phyloP scores from a whole-genome alignment of 108 stramenopile genomes.

The Nannochloropsis oceanica region DNA sequence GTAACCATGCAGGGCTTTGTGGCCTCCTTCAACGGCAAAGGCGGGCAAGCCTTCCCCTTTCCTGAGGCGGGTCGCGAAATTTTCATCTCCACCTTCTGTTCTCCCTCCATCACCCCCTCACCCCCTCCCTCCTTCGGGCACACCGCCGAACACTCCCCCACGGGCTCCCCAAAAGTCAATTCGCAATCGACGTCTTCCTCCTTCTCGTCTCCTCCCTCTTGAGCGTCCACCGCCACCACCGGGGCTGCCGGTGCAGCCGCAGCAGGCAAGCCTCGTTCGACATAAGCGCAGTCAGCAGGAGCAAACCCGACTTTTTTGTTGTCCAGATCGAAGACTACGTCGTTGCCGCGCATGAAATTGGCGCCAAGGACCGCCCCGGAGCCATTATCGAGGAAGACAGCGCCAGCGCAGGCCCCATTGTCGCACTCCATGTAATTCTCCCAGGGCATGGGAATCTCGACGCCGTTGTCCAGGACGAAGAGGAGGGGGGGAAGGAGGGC shows the following conservation, averaged over 20 bases:
- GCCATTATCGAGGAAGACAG: constrained; percentile 58
- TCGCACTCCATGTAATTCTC: constrained; percentile 27
- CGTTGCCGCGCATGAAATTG: constrained; percentile 86
- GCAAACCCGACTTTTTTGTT: constrained; percentile 73
- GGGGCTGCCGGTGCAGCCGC: neutral
- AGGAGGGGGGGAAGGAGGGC: constrained; percentile 50
- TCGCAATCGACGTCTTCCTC: constrained; percentile 4
- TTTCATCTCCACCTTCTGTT: neutral
- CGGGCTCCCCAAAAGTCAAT: neutral
- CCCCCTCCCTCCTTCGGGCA: neutral
- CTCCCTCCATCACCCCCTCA: neutral
- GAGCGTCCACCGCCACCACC: neutral
- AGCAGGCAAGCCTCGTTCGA: neutral
- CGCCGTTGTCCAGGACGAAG: constrained; percentile 22
- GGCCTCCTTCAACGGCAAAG: neutral
- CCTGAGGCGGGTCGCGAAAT: neutral
- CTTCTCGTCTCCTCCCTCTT: neutral
- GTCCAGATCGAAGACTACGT: constrained; percentile 82
- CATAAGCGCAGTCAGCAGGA: constrained; percentile 7
- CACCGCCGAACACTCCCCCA: neutral
- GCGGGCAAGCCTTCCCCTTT: neutral
- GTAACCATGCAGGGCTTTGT: neutral
- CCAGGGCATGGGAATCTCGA: constrained; percentile 16
- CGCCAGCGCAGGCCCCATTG: constrained; percentile 40
- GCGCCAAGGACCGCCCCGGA: constrained; percentile 76